A percentile compares a stretch with the other conserved stretches of the same genome.
Evolutionary conservation across 192 early-diverging fungal species (phyloP).

Genomic region (Podila horticola): DNA sequence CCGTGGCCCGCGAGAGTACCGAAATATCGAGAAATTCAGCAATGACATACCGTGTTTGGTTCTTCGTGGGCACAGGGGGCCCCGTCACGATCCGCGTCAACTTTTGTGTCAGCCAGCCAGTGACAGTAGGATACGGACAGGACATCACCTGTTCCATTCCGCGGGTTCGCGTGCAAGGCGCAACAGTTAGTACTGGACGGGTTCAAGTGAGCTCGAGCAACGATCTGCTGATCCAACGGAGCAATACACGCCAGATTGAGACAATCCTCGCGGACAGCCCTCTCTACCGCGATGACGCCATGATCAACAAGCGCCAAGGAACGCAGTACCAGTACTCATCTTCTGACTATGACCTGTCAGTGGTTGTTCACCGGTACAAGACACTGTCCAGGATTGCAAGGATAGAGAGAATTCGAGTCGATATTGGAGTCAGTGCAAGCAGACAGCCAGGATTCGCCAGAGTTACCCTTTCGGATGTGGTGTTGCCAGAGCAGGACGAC

Average conservation of each 20-base stretch:
- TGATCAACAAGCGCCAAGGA: constrained; percentile 4
- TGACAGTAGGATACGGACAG: constrained; percentile 37
- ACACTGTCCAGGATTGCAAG: constrained; percentile 40
- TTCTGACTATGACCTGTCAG: constrained; percentile 18
- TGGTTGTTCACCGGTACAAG: constrained; percentile 38
- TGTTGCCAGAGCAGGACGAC: constrained; percentile 33
- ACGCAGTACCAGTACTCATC: constrained; percentile 30
- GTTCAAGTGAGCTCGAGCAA: constrained; percentile 27
- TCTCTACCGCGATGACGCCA: constrained; percentile 3
- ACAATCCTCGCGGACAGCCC: constrained; percentile 5
- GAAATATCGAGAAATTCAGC: neutral
- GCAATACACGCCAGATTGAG: constrained; percentile 9
- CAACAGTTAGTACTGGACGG: constrained; percentile 18
- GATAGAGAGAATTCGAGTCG: constrained; percentile 30
- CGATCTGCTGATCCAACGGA: constrained; percentile 28
- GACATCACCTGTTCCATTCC: constrained; percentile 35
- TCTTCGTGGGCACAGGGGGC: constrained; percentile 35
- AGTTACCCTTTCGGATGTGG: constrained; percentile 21
- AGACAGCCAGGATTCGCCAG: constrained; percentile 46
- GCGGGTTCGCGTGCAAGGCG: constrained; percentile 16
- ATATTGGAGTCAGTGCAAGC: constrained; percentile 30
- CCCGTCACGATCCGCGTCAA: constrained; percentile 10
- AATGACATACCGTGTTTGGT: constrained; percentile 25
- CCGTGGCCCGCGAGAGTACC: neutral
- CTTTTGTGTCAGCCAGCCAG: constrained; percentile 25